Evolutionary conservation across 139 green algal species (phyloP).

Genomic region (Picochlorum sp.): DNA sequence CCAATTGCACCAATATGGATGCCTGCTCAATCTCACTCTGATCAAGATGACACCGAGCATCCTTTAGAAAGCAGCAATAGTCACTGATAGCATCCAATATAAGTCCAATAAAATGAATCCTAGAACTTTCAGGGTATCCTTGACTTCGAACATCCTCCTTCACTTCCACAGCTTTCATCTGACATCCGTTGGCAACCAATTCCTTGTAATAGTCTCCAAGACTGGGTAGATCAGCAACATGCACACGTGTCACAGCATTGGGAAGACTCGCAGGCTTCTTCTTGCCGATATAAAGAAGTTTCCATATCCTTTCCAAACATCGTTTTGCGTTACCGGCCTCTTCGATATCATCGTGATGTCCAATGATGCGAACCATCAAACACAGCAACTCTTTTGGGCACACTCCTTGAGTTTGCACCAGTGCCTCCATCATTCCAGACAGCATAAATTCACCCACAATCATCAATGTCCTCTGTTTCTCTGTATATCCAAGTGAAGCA

Average conservation of each 20-base stretch:
- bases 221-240: too few species aligned
- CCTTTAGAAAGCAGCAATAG: too few species aligned
- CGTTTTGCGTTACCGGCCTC: not conserved
- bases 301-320: not conserved
- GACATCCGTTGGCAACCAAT: too few species aligned
- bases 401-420: not conserved
- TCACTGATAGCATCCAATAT: too few species aligned
- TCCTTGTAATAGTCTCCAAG: too few species aligned
- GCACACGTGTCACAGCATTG: too few species aligned
- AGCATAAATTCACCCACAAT: not conserved
- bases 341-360: not conserved
- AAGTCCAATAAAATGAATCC: too few species aligned
- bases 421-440: not conserved
- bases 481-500: conserved; percentile 2
- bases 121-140: too few species aligned
- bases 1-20: not conserved
- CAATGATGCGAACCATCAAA: not conserved
- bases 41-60: too few species aligned
- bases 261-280: not conserved
- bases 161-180: too few species aligned
- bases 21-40: not conserved
- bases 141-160: too few species aligned
- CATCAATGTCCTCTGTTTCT: not conserved
- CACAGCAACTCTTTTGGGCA: not conserved
- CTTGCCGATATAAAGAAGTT: not conserved